Conservation (phyloP, 371 early-diverging fungal species). For the Saksenaea vasiformis region DNA sequence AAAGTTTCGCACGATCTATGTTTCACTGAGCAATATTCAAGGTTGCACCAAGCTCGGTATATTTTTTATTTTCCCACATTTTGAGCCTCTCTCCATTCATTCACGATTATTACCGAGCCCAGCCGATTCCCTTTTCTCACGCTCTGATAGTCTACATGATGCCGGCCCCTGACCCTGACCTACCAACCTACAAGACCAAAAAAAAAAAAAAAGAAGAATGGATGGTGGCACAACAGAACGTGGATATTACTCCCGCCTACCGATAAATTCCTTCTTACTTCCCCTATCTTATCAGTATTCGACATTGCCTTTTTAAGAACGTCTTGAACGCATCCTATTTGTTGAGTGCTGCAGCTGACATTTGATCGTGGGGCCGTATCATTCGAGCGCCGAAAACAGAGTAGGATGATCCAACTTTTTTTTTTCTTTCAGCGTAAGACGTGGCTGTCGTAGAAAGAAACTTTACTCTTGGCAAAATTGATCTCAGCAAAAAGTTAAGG, state of each 20-base stretch:
- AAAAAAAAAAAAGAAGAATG: neutral
- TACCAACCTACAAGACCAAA: neutral
- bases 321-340: neutral
- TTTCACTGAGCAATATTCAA: neutral
- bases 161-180: neutral
- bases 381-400: slow-evolving; percentile 22
- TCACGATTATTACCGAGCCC: neutral
- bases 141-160: neutral
- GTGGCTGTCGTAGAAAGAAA: neutral
- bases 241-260: slow-evolving; percentile 4
- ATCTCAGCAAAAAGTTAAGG: neutral
- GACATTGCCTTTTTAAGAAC: neutral
- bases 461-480: neutral
- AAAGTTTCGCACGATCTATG: slow-evolving; percentile 4
- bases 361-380: slow-evolving; percentile 4
- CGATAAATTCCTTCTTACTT: neutral
- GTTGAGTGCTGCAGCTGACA: neutral
- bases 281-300: neutral
- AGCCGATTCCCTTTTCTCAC: slow-evolving; percentile 3
- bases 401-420: slow-evolving; percentile 22
- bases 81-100: neutral
- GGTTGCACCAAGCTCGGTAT: neutral
- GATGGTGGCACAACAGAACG: slow-evolving; percentile 3
- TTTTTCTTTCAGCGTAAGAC: neutral
- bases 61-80: slow-evolving; percentile 2